These are phyloP conservation scores for Penicillium canescens DNA, from an alignment of 495 filamentous ascomycete species.

Conservation along the genomic window DNA sequence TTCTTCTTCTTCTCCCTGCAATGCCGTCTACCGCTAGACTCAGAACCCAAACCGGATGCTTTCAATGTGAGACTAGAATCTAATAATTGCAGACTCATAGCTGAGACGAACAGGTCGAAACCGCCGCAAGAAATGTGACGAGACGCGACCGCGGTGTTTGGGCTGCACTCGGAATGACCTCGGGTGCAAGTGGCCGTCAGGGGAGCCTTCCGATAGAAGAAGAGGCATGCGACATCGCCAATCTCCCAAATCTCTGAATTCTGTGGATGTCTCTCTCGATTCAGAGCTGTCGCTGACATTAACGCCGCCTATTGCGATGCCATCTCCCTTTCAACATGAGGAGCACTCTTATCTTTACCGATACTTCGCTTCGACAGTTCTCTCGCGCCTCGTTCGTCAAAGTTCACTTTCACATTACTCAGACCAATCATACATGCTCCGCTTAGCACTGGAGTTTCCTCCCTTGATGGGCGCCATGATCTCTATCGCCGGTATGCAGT, in stretches of 20 bases:
- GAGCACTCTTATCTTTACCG: conserved; percentile 12
- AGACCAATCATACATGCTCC: conserved; percentile 13
- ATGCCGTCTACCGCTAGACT: conserved; percentile 7
- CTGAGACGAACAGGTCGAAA: conserved; percentile 7
- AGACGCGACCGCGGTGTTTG: conserved; percentile 9
- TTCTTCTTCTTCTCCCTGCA: not conserved
- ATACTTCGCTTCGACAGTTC: conserved; percentile 7
- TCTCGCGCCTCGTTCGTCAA: conserved; percentile 12
- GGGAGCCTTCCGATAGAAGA: not conserved
- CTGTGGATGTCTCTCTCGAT: not conserved
- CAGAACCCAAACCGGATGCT: conserved; percentile 11
- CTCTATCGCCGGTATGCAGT: conserved; percentile 12
- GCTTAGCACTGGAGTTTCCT: conserved; percentile 11
- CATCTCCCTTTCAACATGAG: conserved; percentile 7
- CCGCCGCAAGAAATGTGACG: conserved; percentile 21
- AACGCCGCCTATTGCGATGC: conserved; percentile 6
- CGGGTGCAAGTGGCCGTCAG: conserved; percentile 10
- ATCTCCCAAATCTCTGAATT: too few species aligned
- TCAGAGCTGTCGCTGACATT: not conserved
- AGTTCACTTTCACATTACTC: conserved; percentile 6
- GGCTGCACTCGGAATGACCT: conserved; percentile 11
- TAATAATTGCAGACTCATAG: not conserved
- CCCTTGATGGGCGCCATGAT: conserved; percentile 17
- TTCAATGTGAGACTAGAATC: conserved; percentile 5
- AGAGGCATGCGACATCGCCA: not conserved